A percentile compares a stretch with the other conserved stretches of the same genome.
Evolutionary conservation across 2,329 filamentous ascomycete species (phyloP).

Genomic region (Diaporthe citrichinensis): DNA sequence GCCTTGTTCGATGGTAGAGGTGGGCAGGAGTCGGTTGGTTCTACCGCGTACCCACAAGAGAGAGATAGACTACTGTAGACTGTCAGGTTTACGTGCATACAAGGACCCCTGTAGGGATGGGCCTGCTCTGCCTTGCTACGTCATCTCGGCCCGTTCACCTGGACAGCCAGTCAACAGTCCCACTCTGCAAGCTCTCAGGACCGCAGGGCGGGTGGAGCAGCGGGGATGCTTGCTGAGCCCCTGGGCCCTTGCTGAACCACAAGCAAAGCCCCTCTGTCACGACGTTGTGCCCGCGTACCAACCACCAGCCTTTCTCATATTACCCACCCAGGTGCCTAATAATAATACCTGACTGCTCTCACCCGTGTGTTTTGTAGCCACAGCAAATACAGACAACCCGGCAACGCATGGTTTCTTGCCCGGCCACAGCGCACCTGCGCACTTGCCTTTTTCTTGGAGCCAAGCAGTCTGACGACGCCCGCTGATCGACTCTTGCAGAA

Average conservation of each 20-base stretch:
- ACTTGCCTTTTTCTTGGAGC: neutral
- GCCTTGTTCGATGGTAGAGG: neutral
- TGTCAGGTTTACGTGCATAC: neutral
- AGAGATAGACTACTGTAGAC: neutral
- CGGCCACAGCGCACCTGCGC: neutral
- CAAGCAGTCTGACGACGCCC: neutral
- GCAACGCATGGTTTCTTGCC: neutral
- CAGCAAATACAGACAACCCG: neutral
- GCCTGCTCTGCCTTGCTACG: slow-evolving; percentile 30
- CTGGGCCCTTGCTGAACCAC: neutral
- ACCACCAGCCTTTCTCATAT: slow-evolving; percentile 26
- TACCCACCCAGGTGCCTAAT: slow-evolving; percentile 16
- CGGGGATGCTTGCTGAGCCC: slow-evolving; percentile 20
- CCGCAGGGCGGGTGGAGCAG: slow-evolving; percentile 18
- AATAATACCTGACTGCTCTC: neutral
- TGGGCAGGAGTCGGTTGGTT: neutral
- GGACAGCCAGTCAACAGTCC: slow-evolving; percentile 40
- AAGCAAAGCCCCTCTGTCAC: slow-evolving; percentile 29
- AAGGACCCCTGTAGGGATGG: slow-evolving; percentile 11
- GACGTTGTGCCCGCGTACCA: slow-evolving; percentile 18
- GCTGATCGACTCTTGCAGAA: slow-evolving; percentile 5
- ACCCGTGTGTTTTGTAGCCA: neutral
- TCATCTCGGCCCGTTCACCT: slow-evolving; percentile 35
- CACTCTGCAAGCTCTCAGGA: slow-evolving; percentile 15
- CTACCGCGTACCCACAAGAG: neutral